Conservation (phyloP, 2,329 filamentous ascomycete species). For the Neocucurbitaria cava region DNA sequence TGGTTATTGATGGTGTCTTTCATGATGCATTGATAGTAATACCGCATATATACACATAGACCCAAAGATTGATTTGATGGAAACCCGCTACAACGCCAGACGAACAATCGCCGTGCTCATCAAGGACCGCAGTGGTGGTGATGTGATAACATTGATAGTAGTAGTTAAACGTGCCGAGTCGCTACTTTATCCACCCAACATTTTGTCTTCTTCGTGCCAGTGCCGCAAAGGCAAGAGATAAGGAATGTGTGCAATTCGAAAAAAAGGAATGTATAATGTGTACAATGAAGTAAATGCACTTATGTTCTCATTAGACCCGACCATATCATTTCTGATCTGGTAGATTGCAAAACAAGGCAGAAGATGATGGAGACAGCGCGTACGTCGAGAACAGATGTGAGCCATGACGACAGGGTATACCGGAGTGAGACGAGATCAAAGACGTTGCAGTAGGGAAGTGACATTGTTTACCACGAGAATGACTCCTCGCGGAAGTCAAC, state of each 20-base stretch:
- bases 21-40: neutral
- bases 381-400: conserved; percentile 6
- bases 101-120: conserved; percentile 7
- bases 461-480: conserved; percentile 65
- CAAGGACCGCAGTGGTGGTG: conserved; percentile 12
- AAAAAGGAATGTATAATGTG: conserved; percentile 35
- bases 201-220: conserved; percentile 25
- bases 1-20: neutral
- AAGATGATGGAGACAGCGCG: conserved; percentile 8
- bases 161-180: conserved; percentile 9
- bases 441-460: conserved; percentile 1
- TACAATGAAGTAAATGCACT: conserved; percentile 35
- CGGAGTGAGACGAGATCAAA: conserved; percentile 13
- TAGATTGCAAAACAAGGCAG: conserved; percentile 6
- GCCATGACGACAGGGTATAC: conserved; percentile 24
- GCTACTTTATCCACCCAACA: conserved; percentile 18
- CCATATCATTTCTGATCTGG: conserved; percentile 3
- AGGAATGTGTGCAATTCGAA: conserved; percentile 23
- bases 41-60: conserved; percentile 2
- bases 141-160: conserved; percentile 27
- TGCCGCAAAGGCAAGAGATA: conserved; percentile 20
- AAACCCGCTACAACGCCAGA: conserved; percentile 8
- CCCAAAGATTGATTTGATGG: neutral
- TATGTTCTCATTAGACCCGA: conserved; percentile 19
- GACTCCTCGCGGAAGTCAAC: conserved; percentile 83